A percentile compares a stretch with the other conserved stretches of the same genome.
Conservation (phyloP, 192 early-diverging fungal genomes). For the Entophlyctis helioformis region DNA sequence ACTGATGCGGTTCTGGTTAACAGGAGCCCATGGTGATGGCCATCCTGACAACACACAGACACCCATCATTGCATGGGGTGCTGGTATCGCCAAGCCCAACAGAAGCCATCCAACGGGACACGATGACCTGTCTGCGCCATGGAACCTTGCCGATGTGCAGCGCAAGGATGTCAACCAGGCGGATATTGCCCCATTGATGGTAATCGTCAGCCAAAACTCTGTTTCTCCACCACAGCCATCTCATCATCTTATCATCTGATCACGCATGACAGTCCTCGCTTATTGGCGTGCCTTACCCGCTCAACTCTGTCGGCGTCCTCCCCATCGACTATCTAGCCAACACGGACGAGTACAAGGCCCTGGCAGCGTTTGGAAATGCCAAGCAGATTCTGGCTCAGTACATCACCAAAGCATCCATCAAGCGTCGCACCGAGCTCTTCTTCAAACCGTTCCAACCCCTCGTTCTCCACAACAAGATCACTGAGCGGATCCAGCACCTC, state of each 20-base stretch:
- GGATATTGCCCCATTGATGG: constrained; percentile 93
- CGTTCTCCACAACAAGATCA: constrained; percentile 3
- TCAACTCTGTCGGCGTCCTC: constrained; percentile 88
- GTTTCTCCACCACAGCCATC: too few relatives aligned
- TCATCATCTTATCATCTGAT: too few relatives aligned
- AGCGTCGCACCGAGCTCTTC: constrained; percentile 62
- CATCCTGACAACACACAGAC: constrained; percentile 92
- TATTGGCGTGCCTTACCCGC: constrained; percentile 74
- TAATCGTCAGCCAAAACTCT: too few relatives aligned
- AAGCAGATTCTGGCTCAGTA: constrained; percentile 77
- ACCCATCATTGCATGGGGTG: constrained; percentile 90
- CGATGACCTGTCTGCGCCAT: constrained; percentile 59
- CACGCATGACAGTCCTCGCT: constrained; percentile 70
- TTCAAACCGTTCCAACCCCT: constrained; percentile 69
- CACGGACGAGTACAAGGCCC: constrained; percentile 59
- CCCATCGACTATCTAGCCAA: constrained; percentile 69
- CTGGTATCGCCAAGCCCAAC: constrained; percentile 64
- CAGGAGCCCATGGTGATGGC: constrained; percentile 86
- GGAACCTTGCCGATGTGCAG: constrained; percentile 49
- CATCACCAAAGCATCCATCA: constrained; percentile 67
- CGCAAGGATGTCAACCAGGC: constrained; percentile 86
- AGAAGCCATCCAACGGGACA: constrained; percentile 48
- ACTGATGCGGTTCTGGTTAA: neutral
- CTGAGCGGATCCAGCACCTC: constrained; percentile 32
- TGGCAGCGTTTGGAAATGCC: constrained; percentile 69